Conservation (phyloP, 352 stramenopile species). For the Phytophthora quininea region DNA sequence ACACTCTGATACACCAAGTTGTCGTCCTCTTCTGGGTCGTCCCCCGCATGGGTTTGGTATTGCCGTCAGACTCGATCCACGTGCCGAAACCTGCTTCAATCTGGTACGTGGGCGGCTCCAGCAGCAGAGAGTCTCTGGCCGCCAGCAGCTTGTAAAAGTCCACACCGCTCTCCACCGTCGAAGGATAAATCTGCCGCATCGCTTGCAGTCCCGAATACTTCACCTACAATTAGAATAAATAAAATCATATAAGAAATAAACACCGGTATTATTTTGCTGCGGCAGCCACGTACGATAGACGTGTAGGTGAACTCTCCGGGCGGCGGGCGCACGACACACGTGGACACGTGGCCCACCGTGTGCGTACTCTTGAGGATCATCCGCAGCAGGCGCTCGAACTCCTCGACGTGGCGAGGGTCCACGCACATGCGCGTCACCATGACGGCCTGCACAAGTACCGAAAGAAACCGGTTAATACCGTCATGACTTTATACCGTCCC, state of each 20-base stretch:
- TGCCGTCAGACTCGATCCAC: conserved; percentile 83
- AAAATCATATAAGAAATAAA: conserved; percentile 5
- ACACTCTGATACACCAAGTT: conserved; percentile 82
- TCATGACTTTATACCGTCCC: not conserved
- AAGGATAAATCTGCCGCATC: conserved; percentile 80
- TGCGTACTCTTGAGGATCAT: conserved; percentile 86
- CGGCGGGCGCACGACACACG: conserved; percentile 78
- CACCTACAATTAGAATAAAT: conserved; percentile 43
- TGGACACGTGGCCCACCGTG: conserved; percentile 80
- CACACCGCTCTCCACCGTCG: conserved; percentile 60
- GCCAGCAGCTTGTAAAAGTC: conserved; percentile 85
- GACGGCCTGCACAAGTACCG: conserved; percentile 50
- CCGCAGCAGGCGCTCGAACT: conserved; percentile 79
- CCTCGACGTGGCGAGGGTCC: conserved; percentile 70
- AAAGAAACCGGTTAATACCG: not conserved
- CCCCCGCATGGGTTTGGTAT: conserved; percentile 79
- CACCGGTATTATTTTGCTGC: not conserved
- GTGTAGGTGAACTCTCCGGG: conserved; percentile 82
- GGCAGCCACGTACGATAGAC: conserved; percentile 63
- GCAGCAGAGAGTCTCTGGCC: conserved; percentile 72
- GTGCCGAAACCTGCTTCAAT: conserved; percentile 86
- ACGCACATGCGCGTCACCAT: conserved; percentile 87
- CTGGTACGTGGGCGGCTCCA: conserved; percentile 82
- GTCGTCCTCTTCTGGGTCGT: conserved; percentile 66
- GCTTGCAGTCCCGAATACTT: conserved; percentile 79